Conservation (phyloP, 2,329 filamentous ascomycete species). For the Ascochyta viciae-villosae region DNA sequence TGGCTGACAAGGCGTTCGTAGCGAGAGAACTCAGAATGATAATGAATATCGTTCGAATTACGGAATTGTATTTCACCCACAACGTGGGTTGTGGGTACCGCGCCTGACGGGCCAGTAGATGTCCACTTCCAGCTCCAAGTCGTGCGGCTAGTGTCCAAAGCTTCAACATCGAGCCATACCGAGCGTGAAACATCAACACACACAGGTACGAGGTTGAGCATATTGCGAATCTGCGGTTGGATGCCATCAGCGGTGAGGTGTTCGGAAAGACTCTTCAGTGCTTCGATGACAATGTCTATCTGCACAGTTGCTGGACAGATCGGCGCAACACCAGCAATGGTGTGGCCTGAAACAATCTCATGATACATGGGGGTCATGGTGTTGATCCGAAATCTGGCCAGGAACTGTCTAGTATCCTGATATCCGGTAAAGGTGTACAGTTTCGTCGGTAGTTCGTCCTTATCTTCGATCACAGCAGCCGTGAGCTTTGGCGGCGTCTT, state of each 20-base stretch:
- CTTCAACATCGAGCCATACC: slow-evolving; percentile 39
- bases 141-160: slow-evolving; percentile 13
- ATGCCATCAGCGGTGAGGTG: slow-evolving; percentile 14
- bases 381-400: slow-evolving; percentile 54
- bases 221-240: slow-evolving; percentile 9
- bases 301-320: slow-evolving; percentile 51
- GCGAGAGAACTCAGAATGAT: slow-evolving; percentile 34
- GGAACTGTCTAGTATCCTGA: slow-evolving; percentile 14
- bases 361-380: slow-evolving; percentile 47
- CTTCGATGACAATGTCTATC: slow-evolving; percentile 46
- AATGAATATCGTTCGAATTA: slow-evolving; percentile 20
- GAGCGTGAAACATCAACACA: slow-evolving; percentile 43
- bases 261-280: slow-evolving; percentile 41
- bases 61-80: slow-evolving; percentile 34
- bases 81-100: slow-evolving; percentile 28
- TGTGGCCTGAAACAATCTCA: slow-evolving; percentile 47
- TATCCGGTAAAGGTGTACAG: slow-evolving; percentile 15
- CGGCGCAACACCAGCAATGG: slow-evolving; percentile 51
- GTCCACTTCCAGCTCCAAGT: slow-evolving; percentile 42
- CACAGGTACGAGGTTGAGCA: slow-evolving; percentile 10
- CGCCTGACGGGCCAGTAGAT: slow-evolving; percentile 13
- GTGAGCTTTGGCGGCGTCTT: neutral
- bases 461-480: neutral
- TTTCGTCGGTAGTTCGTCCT: slow-evolving; percentile 14
- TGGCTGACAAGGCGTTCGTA: slow-evolving; percentile 41